Evolutionary conservation across 352 stramenopile genomes (phyloP).

Genomic region (Pythium aphanidermatum): DNA sequence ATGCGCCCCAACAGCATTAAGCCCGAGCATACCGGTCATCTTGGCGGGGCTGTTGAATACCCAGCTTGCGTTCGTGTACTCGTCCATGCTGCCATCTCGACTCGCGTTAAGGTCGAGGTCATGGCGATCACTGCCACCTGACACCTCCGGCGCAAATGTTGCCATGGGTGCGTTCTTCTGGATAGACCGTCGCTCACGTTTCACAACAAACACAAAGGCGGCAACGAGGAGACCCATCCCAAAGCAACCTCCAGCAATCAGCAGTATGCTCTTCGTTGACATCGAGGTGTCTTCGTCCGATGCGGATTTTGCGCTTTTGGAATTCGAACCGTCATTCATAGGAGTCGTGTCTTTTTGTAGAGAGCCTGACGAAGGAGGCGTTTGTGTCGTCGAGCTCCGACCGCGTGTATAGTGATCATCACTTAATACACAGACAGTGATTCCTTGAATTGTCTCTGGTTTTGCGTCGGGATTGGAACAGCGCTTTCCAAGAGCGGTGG

Average conservation of each 20-base stretch:
- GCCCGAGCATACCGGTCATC: neutral
- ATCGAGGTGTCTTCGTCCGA: conserved; percentile 3
- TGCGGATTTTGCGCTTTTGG: neutral
- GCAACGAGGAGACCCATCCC: conserved; percentile 20
- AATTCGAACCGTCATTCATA: neutral
- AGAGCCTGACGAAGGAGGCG: neutral
- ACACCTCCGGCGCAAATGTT: conserved; percentile 9
- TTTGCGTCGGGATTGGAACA: conserved; percentile 9
- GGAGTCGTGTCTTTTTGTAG: neutral
- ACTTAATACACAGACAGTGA: conserved; percentile 17
- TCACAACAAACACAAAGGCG: conserved; percentile 17
- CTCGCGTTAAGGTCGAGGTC: conserved; percentile 21
- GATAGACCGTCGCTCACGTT: conserved; percentile 3
- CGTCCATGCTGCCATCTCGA: conserved; percentile 26
- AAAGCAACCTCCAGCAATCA: conserved; percentile 17
- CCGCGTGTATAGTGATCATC: conserved; percentile 2
- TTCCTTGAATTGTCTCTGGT: neutral
- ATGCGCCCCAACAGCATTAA: conserved; percentile 18
- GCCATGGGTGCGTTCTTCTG: neutral
- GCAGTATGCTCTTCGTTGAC: conserved; percentile 15
- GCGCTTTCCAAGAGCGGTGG: neutral
- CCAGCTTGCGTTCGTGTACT: conserved; percentile 40
- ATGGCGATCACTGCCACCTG: conserved; percentile 11
- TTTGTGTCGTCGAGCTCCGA: conserved; percentile 1
- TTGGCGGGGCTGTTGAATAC: conserved; percentile 39